Evolutionary conservation across 495 filamentous ascomycete species (phyloP), one percentile per base, ranked within the genome.

Genomic region (Penicillium pancosmium): DNA sequence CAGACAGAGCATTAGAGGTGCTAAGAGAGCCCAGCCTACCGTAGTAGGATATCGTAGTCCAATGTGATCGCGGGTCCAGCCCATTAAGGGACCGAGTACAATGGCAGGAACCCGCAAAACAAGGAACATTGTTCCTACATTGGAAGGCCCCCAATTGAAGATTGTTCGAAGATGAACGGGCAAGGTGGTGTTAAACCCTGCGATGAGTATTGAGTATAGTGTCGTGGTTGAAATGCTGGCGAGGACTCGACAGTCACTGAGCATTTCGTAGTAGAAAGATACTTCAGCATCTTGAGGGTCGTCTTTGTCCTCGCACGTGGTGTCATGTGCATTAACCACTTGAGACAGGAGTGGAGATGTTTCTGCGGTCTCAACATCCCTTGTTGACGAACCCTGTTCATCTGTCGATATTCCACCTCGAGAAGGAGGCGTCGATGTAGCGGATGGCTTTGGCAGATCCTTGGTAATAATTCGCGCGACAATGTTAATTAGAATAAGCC

Each of bases 391-490:
- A 18, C 10, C 41, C 15, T 44, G 15, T 19, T 5, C 41, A 44
- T 18, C 41, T 16, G 16, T 16, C 16, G 41, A 44, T 8, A 44
- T 7, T n/a, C 41, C 16, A 2, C 23, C 9, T 27, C 11, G 10
- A 27, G 46, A 25, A 25, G 19, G 46, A 48, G 46, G 46, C 3
- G 15, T 12, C 16, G 18, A 27, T 23, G 8, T 11, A 4, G 16
- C 8, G n/a, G 21, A 13, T 48, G 46, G 19, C 21, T 48, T 48
- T 48, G 8, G 19, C 4, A 19, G 46, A 21, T 68, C 69, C 23
- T 70, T 52, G 61, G 71, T 67, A 16, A 73, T 25, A 36, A 73
- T 7, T 12, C 68, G 61, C 2, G 52, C 44, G 10, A 65, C 34
- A 6, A 73, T 54, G 41, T 71, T 67, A 7, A 69, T 13, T 5